Evolutionary conservation across 768 basidiomycete genomes (phyloP).

Genomic region (Podaxis sp.): DNA sequence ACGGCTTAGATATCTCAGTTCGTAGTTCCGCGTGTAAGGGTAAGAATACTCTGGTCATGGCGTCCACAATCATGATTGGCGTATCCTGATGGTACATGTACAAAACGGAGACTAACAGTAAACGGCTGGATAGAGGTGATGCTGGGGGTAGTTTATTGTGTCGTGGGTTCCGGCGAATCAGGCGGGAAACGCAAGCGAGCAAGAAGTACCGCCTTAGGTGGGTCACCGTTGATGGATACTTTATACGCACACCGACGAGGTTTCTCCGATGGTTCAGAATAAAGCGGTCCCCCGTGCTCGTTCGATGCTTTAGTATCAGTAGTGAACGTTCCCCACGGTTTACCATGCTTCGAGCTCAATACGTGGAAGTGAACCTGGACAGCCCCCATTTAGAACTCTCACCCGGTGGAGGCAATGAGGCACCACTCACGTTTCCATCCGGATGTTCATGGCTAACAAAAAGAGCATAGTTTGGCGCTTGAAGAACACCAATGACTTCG

Average conservation of each 20-base stretch:
- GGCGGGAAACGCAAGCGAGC: constrained; percentile 13
- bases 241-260: constrained; percentile 8
- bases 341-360: constrained; percentile 45
- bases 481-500: constrained; percentile 63
- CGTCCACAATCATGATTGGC: background rate
- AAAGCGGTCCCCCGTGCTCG: constrained; percentile 18
- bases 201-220: constrained; percentile 14
- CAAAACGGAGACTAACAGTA: background rate
- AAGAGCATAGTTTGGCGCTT: constrained; percentile 66
- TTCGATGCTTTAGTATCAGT: constrained; percentile 43
- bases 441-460: constrained; percentile 72
- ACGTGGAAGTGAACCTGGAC: constrained; percentile 66
- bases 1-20: too few relatives aligned
- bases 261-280: constrained; percentile 1
- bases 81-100: background rate
- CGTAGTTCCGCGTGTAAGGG: too few relatives aligned
- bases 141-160: background rate
- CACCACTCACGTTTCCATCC: constrained; percentile 27
- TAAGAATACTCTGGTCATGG: too few relatives aligned
- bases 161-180: constrained; percentile 8
- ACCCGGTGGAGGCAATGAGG: constrained; percentile 2
- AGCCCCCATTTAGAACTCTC: background rate
- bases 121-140: background rate
- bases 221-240: constrained; percentile 11
- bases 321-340: constrained; percentile 74